These are phyloP conservation scores for Cladorrhinum sp. DNA, from an alignment of 2,329 filamentous ascomycete genomes.

Conservation along the genomic window DNA sequence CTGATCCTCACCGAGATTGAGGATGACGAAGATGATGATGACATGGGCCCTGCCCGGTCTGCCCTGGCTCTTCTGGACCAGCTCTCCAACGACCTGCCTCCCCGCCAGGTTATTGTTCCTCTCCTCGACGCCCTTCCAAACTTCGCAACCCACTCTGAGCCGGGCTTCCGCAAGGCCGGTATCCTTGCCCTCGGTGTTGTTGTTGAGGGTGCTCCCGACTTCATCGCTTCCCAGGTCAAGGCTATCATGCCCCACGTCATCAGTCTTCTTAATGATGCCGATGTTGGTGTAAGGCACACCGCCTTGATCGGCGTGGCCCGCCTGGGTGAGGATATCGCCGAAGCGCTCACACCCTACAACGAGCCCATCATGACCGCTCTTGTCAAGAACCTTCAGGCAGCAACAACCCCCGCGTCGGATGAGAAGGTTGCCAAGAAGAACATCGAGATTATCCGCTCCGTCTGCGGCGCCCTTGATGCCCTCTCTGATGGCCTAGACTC, in stretches of 20 bases:
- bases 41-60: conserved; percentile 78
- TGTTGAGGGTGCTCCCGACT: conserved; percentile 95
- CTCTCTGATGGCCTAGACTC: conserved; percentile 82
- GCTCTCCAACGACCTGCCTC: conserved; percentile 81
- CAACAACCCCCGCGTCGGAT: conserved; percentile 64
- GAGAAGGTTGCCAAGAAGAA: conserved; percentile 68
- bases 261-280: conserved; percentile 78
- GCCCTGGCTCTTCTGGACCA: conserved; percentile 87
- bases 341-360: conserved; percentile 85
- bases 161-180: conserved; percentile 81
- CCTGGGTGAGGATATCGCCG: conserved; percentile 87
- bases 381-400: conserved; percentile 83
- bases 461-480: conserved; percentile 86
- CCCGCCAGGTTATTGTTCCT: conserved; percentile 90
- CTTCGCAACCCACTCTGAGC: conserved; percentile 72
- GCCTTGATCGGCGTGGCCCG: conserved; percentile 84
- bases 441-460: conserved; percentile 81
- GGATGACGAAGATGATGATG: conserved; percentile 75
- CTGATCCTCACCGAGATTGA: conserved; percentile 88
- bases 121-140: conserved; percentile 81
- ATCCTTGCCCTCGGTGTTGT: conserved; percentile 91
- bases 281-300: conserved; percentile 79
- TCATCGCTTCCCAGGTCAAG: conserved; percentile 88
- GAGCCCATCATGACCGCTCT: conserved; percentile 78
- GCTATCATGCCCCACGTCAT: conserved; percentile 83